Evolutionary conservation across 139 green algal species (phyloP).

Genomic region (Picochlorum sp.): DNA sequence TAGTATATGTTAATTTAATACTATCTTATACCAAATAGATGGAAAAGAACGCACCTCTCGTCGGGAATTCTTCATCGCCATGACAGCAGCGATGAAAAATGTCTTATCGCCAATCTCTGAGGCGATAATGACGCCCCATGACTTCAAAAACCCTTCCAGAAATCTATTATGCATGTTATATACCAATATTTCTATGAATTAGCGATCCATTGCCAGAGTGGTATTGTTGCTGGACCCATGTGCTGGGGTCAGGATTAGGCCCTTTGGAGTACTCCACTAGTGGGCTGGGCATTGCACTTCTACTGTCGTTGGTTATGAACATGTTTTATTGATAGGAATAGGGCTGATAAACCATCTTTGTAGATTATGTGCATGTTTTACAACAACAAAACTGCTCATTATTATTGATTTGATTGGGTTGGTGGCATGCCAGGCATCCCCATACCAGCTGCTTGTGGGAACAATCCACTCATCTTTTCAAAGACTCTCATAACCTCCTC

Average conservation of each 20-base stretch:
- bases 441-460: conserved; percentile 24
- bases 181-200: neutral
- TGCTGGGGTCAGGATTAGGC: too few species aligned
- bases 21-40: neutral
- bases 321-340: too few species aligned
- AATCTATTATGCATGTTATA: conserved; percentile 13
- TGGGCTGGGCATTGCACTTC: too few species aligned
- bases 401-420: too few species aligned
- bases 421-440: neutral
- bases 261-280: too few species aligned
- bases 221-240: too few species aligned
- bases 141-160: conserved; percentile 46
- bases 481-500: conserved; percentile 51
- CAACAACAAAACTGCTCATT: too few species aligned
- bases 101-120: conserved; percentile 86
- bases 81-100: conserved; percentile 93
- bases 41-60: conserved; percentile 27
- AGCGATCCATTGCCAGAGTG: too few species aligned
- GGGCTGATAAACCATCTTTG: too few species aligned
- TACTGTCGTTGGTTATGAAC: too few species aligned
- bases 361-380: too few species aligned
- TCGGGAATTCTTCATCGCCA: conserved; percentile 74
- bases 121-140: conserved; percentile 47
- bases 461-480: conserved; percentile 37
- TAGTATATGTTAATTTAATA: too few species aligned